Percentiles rank a stretch among this genome's conserved stretches.
Evolutionary conservation across 495 filamentous ascomycete genomes (phyloP).

Genomic region (Mycothermus thermophilus): DNA sequence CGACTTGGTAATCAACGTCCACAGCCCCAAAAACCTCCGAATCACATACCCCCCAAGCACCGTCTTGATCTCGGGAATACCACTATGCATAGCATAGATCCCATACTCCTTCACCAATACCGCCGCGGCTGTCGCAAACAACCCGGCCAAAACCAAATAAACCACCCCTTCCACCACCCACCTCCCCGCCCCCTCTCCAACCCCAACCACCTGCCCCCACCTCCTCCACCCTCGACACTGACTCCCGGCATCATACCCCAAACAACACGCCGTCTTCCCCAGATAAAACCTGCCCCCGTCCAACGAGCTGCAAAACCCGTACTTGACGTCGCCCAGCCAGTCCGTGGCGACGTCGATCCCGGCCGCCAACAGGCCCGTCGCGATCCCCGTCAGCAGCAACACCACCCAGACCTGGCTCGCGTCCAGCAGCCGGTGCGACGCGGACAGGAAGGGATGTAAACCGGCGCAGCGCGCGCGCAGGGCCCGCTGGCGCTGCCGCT

Average conservation of each 20-base stretch:
- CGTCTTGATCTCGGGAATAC: conserved; percentile 97
- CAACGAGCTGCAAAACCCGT: conserved; percentile 68
- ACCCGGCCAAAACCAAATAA: conserved; percentile 70
- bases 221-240: conserved; percentile 74
- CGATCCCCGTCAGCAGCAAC: conserved; percentile 58
- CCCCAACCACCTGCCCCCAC: conserved; percentile 64
- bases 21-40: conserved; percentile 75
- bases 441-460: background rate
- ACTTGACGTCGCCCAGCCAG: conserved; percentile 89
- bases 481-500: conserved; percentile 70
- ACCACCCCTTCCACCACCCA: conserved; percentile 80
- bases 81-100: conserved; percentile 83
- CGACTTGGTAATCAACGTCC: conserved; percentile 87
- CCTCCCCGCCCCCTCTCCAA: conserved; percentile 47
- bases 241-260: conserved; percentile 65
- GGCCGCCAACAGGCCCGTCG: conserved; percentile 72
- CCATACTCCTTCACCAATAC: conserved; percentile 73
- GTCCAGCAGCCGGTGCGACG: conserved; percentile 55
- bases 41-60: conserved; percentile 92
- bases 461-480: conserved; percentile 58
- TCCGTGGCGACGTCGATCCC: conserved; percentile 84
- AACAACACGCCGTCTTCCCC: conserved; percentile 83
- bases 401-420: conserved; percentile 85
- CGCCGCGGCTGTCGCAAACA: conserved; percentile 65
- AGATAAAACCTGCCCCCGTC: conserved; percentile 81